Conservation (phyloP, 768 basidiomycete species). For the Floccularia luteovirens region DNA sequence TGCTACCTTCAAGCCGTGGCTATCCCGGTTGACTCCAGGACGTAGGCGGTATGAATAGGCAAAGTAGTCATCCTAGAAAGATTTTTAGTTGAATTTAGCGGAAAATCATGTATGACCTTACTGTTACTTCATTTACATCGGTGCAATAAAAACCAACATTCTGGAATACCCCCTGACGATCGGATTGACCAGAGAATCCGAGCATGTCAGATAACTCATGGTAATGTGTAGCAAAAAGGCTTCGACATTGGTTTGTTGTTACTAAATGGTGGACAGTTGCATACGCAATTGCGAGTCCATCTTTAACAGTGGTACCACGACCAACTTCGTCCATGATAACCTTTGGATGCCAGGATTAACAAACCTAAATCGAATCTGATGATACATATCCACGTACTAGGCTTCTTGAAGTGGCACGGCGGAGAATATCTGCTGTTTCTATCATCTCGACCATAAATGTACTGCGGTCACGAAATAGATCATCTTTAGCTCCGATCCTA, state of each 20-base stretch:
- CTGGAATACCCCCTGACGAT: conserved; percentile 39
- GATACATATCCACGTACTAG: conserved; percentile 45
- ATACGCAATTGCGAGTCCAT: conserved; percentile 92
- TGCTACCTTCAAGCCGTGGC: conserved; percentile 89
- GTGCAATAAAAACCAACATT: conserved; percentile 85
- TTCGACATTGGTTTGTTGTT: conserved; percentile 62
- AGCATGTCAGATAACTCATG: conserved; percentile 89
- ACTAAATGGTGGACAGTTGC: conserved; percentile 81
- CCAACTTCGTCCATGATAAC: conserved; percentile 99
- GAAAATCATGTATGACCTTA: conserved; percentile 23
- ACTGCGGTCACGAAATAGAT: conserved; percentile 86
- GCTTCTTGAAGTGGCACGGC: conserved; percentile 74
- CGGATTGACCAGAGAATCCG: conserved; percentile 40
- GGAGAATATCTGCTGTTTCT: conserved; percentile 88
- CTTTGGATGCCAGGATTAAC: conserved; percentile 14
- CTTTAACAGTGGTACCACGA: conserved; percentile 85
- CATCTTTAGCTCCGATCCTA: conserved; percentile 93
- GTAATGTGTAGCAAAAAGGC: conserved; percentile 98
- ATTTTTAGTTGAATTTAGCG: conserved; percentile 1
- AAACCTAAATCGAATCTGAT: background rate
- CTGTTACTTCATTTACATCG: conserved; percentile 72
- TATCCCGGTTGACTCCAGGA: conserved; percentile 84
- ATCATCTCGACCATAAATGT: conserved; percentile 99
- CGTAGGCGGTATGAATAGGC: conserved; percentile 76
- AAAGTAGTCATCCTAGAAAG: conserved; percentile 62